These are phyloP conservation scores for Dactylonectria estremocensis DNA, from an alignment of 2,329 filamentous ascomycete genomes.

Conservation along the genomic window DNA sequence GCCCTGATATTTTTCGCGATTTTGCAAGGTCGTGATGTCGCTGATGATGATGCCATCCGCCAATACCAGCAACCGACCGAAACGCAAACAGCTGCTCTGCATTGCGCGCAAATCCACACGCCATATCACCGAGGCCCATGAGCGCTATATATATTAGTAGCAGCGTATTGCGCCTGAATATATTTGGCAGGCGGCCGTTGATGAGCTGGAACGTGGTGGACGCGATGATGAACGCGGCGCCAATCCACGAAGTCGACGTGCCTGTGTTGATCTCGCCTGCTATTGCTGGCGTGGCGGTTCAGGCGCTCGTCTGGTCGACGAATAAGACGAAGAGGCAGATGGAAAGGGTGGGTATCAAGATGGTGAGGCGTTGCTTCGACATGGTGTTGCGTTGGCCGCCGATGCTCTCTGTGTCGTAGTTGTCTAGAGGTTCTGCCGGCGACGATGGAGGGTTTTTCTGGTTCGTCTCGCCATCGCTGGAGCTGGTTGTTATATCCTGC, in stretches of 20 bases:
- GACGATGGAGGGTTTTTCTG: background rate
- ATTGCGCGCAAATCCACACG: constrained; percentile 52
- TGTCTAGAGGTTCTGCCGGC: constrained; percentile 33
- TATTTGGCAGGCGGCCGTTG: constrained; percentile 54
- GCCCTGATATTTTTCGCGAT: constrained; percentile 53
- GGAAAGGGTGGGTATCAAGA: constrained; percentile 49
- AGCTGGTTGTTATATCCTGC: background rate
- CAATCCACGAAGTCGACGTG: constrained; percentile 53
- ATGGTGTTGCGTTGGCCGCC: constrained; percentile 54
- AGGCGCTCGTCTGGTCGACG: constrained; percentile 35
- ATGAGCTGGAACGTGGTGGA: constrained; percentile 55
- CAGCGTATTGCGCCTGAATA: constrained; percentile 55
- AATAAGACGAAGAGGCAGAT: constrained; percentile 53
- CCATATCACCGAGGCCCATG: constrained; percentile 49
- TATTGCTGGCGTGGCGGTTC: constrained; percentile 56
- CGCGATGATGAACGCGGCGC: constrained; percentile 56
- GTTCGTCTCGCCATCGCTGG: background rate
- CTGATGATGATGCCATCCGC: constrained; percentile 56
- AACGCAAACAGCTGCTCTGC: constrained; percentile 51
- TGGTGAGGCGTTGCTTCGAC: constrained; percentile 51
- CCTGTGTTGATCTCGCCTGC: constrained; percentile 51
- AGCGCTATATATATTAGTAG: constrained; percentile 49
- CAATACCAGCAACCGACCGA: constrained; percentile 54
- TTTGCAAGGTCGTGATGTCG: constrained; percentile 54
- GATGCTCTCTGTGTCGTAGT: constrained; percentile 42